Conservation (phyloP, 2,329 filamentous ascomycete species). For the Penicillium sp. region DNA sequence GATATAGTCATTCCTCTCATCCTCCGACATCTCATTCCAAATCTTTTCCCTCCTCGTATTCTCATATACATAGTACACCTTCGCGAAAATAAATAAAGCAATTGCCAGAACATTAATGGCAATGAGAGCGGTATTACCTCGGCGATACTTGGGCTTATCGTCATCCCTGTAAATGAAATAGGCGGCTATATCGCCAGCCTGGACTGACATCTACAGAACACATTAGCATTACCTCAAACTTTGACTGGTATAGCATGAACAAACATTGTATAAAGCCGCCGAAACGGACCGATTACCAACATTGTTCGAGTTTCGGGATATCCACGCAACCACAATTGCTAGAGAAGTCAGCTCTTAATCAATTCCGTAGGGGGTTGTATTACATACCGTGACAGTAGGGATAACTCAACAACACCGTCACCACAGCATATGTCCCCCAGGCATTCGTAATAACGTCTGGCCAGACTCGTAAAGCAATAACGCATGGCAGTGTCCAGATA, state of each 20-base stretch:
- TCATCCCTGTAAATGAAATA: conserved; percentile 57
- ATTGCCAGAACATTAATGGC: conserved; percentile 54
- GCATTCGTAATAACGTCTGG: conserved; percentile 46
- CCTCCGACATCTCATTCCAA: conserved; percentile 32
- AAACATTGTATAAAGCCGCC: conserved; percentile 62
- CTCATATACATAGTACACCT: conserved; percentile 33
- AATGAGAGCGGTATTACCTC: conserved; percentile 53
- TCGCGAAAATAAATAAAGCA: conserved; percentile 48
- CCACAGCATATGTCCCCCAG: conserved; percentile 58
- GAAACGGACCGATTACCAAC: conserved; percentile 67
- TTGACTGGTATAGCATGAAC: no score
- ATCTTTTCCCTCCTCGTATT: conserved; percentile 46
- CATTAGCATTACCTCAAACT: neutral
- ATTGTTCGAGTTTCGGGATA: conserved; percentile 65
- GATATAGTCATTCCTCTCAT: conserved; percentile 47
- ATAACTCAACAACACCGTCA: conserved; percentile 56
- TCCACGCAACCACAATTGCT: conserved; percentile 63
- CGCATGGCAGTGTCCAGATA: conserved; percentile 64
- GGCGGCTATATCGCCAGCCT: conserved; percentile 34
- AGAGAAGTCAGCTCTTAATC: neutral
- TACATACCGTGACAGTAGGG: conserved; percentile 57
- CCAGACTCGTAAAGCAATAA: conserved; percentile 57
- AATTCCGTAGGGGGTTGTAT: neutral
- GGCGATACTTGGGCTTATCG: conserved; percentile 58
- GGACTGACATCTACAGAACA: conserved; percentile 34